These are phyloP conservation scores for Rhodotorula sp. DNA, from an alignment of 1,284 basidiomycete species.

Conservation along the genomic window DNA sequence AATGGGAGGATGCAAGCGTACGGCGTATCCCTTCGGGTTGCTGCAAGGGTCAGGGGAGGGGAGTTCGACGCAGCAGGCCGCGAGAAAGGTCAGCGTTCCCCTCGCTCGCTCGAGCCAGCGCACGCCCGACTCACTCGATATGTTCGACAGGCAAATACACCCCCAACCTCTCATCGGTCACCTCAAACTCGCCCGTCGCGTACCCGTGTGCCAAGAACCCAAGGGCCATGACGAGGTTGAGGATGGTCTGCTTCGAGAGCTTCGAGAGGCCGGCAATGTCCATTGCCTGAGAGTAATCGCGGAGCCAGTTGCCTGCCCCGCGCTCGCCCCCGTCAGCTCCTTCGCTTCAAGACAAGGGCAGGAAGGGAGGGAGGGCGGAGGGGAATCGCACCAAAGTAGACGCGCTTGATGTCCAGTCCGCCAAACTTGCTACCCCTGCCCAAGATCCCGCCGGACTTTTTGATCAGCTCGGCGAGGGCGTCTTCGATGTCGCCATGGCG, in stretches of 20 bases:
- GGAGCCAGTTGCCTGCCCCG: slow-evolving; percentile 61
- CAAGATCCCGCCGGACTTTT: slow-evolving; percentile 42
- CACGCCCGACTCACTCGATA: slow-evolving; percentile 56
- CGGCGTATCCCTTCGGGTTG: slow-evolving; percentile 48
- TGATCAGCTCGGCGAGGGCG: slow-evolving; percentile 40
- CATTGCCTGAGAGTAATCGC: slow-evolving; percentile 70
- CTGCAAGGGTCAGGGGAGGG: slow-evolving; percentile 16
- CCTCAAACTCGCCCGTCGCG: slow-evolving; percentile 70
- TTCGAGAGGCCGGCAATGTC: slow-evolving; percentile 67
- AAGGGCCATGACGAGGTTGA: slow-evolving; percentile 66
- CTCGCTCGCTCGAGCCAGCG: slow-evolving; percentile 49
- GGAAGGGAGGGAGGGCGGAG: background rate
- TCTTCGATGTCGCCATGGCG: slow-evolving; percentile 45
- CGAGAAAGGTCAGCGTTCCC: too few relatives aligned
- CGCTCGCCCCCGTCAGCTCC: too few relatives aligned
- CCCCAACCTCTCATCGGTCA: slow-evolving; percentile 80
- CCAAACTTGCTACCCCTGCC: slow-evolving; percentile 44
- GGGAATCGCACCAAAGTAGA: slow-evolving; percentile 41
- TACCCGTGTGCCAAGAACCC: slow-evolving; percentile 79
- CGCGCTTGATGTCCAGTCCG: slow-evolving; percentile 46
- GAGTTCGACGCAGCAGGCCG: background rate
- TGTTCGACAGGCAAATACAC: slow-evolving; percentile 85
- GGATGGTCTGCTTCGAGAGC: slow-evolving; percentile 62
- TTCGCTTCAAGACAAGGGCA: background rate
- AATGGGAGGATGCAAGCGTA: background rate